Evolutionary conservation across 805 yeast genomes (phyloP).

Genomic region (Debaryomyces tyrocola): DNA sequence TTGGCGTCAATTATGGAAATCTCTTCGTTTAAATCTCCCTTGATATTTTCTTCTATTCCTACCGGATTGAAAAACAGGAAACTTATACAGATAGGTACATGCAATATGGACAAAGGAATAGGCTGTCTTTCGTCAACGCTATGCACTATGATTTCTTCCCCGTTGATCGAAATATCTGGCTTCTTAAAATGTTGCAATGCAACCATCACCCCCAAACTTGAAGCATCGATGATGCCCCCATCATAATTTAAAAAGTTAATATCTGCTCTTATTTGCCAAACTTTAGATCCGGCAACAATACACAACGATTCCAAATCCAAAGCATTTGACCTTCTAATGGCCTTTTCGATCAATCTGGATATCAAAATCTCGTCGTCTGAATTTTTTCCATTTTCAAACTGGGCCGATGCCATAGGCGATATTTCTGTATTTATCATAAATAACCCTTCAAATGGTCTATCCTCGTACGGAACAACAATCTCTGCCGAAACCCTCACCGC

Average conservation of each 20-base stretch:
- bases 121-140: constrained; percentile 80
- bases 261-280: constrained; percentile 91
- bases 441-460: constrained; percentile 90
- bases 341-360: constrained; percentile 83
- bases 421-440: constrained; percentile 84
- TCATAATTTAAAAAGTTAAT: constrained; percentile 86
- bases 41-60: constrained; percentile 65
- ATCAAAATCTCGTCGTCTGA: constrained; percentile 82
- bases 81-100: constrained; percentile 86
- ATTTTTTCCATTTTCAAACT: constrained; percentile 71
- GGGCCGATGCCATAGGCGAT: constrained; percentile 85
- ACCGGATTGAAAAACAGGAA: constrained; percentile 79
- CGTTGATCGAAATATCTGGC: constrained; percentile 66
- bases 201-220: constrained; percentile 87
- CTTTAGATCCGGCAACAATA: constrained; percentile 84
- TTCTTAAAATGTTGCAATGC: constrained; percentile 79
- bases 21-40: constrained; percentile 62
- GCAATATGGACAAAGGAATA: constrained; percentile 79
- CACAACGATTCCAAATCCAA: constrained; percentile 88
- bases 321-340: constrained; percentile 87
- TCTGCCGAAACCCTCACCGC: constrained; percentile 74
- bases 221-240: constrained; percentile 89
- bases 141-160: constrained; percentile 65
- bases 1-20: constrained; percentile 74
- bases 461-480: constrained; percentile 78